Evolutionary conservation across 768 basidiomycete genomes (phyloP), one percentile per base, ranked within the genome.

Genomic region (Clitopilus hobsonii): DNA sequence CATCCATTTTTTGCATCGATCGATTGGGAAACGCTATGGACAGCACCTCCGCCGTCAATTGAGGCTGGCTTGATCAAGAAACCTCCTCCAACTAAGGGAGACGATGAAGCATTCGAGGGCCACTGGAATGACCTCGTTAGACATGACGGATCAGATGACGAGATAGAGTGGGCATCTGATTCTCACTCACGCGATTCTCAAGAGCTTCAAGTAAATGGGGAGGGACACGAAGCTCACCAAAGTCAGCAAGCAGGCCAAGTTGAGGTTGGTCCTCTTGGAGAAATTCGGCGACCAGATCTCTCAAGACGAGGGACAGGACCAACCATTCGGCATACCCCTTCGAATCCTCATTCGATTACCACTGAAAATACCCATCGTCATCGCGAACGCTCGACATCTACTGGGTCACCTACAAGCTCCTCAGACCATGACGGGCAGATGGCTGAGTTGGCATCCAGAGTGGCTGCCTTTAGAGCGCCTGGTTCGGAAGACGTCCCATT

Each of bases 11-110:
- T 91, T 54, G 67, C 71, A 16, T 58, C 69, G 16, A 73, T 88
- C 52, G 71, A 76, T 50, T 91, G 89, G 89, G 69, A 74, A 8
- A 74, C 71, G 0, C 71, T 91, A 3, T 91, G 89, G 89, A 82
- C 75, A 0, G 75, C 75, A n/a, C 72, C 80, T 5, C 74, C 78
- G 4, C 89, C 89, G 20, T 69, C 68, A 0, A 71, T 88, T 10
- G 80, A 82, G 65, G 69, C 79, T 11, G 88, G 88, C 5, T 71
- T 84, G 14, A 67, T 85, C 6, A 79, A 75, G 69, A 81, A 76
- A 56, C 77, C 77, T 26, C 59, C 63, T 8, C 61, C 60, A 14
- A 64, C 67, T 29, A 63, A 66, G 26, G 55, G 64, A 25, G 71
- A 67, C 4, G 64, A 61, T 0, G 72, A 74, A 45, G 74, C 79